Evolutionary conservation across 495 filamentous ascomycete species (phyloP).

Genomic region (Aspergillus wentii): DNA sequence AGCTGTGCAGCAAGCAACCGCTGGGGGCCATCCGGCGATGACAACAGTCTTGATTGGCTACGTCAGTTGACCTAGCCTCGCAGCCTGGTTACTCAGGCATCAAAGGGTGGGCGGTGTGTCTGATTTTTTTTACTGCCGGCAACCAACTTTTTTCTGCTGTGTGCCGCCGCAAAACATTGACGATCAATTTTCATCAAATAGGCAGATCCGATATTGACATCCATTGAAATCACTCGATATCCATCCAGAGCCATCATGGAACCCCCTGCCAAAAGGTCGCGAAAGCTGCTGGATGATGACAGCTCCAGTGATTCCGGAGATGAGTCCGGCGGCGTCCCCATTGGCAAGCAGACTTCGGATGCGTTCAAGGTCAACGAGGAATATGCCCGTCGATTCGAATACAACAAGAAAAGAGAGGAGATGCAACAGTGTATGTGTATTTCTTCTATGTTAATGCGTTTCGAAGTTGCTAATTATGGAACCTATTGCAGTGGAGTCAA

Average conservation of each 20-base stretch:
- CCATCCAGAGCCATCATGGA: constrained; percentile 25
- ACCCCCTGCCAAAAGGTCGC: constrained; percentile 42
- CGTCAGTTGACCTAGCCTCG: constrained; percentile 25
- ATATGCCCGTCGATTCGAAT: constrained; percentile 83
- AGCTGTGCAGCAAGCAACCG: too few relatives aligned
- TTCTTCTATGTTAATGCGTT: too few relatives aligned
- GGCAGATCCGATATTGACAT: neutral
- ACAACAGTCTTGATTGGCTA: constrained; percentile 47
- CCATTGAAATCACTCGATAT: constrained; percentile 1
- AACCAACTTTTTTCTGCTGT: constrained; percentile 1
- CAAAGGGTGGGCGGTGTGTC: constrained; percentile 10
- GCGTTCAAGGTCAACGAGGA: constrained; percentile 83
- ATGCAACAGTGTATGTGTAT: constrained; percentile 62
- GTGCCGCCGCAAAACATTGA: constrained; percentile 4
- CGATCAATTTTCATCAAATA: neutral
- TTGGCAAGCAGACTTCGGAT: constrained; percentile 26
- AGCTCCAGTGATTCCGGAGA: constrained; percentile 53
- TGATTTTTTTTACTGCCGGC: constrained; percentile 15
- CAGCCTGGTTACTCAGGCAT: constrained; percentile 18
- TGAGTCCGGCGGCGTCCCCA: constrained; percentile 42
- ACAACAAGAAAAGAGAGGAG: constrained; percentile 96
- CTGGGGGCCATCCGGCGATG: too few relatives aligned
- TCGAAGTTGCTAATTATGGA: constrained; percentile 13
- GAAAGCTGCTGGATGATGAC: constrained; percentile 43
- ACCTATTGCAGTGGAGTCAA: constrained; percentile 67